These are phyloP conservation scores for Aspergillus clavatus DNA, from an alignment of 2,329 filamentous ascomycete genomes.

Conservation along the genomic window DNA sequence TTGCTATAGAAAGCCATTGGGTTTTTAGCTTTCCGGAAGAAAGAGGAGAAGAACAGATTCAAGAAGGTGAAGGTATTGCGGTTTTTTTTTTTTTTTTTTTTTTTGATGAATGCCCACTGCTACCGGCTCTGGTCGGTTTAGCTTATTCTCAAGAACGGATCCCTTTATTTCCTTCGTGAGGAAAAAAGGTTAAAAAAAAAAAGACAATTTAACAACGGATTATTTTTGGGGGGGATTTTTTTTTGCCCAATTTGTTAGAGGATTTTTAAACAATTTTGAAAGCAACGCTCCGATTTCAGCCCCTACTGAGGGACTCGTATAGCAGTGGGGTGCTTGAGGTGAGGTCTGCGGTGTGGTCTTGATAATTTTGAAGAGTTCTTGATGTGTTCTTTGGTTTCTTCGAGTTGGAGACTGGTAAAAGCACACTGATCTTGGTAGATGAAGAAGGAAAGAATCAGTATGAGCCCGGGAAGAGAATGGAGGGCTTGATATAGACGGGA, in stretches of 20 bases:
- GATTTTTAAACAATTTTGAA: not conserved
- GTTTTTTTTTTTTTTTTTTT: no score
- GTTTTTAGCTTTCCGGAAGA: constrained; percentile 1
- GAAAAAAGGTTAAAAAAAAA: constrained; percentile 6
- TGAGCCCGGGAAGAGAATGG: not conserved
- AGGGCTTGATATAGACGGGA: not conserved
- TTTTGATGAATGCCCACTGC: not conserved
- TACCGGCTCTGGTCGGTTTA: not conserved
- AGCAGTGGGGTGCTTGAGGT: not conserved
- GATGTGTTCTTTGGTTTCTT: not conserved
- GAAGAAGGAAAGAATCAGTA: not conserved
- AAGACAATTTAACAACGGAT: not conserved
- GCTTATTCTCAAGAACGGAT: constrained; percentile 6
- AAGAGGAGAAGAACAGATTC: not conserved
- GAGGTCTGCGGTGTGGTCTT: not conserved
- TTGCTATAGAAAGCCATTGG: constrained; percentile 3
- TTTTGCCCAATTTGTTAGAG: not conserved
- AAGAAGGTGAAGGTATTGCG: not conserved
- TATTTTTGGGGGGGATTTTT: not conserved
- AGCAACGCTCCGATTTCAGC: constrained; percentile 1
- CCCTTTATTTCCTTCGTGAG: constrained; percentile 7
- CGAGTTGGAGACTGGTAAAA: not conserved
- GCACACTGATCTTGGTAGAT: not conserved
- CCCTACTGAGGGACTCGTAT: not conserved
- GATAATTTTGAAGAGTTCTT: not conserved